Conservation (phyloP, 179 eudicot species). For the Drosera spatulata region DNA sequence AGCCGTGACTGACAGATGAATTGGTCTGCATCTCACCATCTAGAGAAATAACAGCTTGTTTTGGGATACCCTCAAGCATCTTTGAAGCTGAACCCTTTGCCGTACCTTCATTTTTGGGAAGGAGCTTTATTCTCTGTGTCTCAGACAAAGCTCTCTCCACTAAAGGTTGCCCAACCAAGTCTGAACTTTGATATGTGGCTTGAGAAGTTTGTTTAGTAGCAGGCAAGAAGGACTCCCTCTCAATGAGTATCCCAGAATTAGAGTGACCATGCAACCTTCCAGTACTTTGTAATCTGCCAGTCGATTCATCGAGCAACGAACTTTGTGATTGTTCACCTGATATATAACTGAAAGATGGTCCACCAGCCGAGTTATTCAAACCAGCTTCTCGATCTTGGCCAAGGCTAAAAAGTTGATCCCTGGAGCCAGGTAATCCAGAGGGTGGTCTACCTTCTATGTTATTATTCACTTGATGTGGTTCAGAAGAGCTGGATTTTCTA, state of each 20-base stretch:
- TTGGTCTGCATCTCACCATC: slow-evolving; percentile 26
- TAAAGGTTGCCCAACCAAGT: slow-evolving; percentile 22
- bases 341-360: slow-evolving; percentile 36
- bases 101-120: slow-evolving; percentile 25
- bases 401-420: slow-evolving; percentile 31
- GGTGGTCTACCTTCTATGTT: slow-evolving; percentile 29
- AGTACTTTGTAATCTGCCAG: slow-evolving; percentile 22
- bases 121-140: slow-evolving; percentile 22
- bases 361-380: slow-evolving; percentile 21
- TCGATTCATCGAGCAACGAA: slow-evolving; percentile 23
- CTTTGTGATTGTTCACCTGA: slow-evolving; percentile 34
- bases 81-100: slow-evolving; percentile 31
- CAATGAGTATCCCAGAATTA: slow-evolving; percentile 36
- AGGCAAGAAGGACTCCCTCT: slow-evolving; percentile 29
- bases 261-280: slow-evolving; percentile 37
- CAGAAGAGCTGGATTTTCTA: slow-evolving; percentile 50
- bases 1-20: slow-evolving; percentile 38
- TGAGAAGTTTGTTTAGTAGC: slow-evolving; percentile 33
- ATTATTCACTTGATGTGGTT: slow-evolving; percentile 24
- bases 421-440: slow-evolving; percentile 34
- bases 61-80: slow-evolving; percentile 26
- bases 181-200: slow-evolving; percentile 19
- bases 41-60: slow-evolving; percentile 27
- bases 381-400: slow-evolving; percentile 34
- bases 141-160: slow-evolving; percentile 23